Base-by-base conservation (phyloP, 2,329 filamentous ascomycete species). In the Apiospora malaysiana region DNA sequence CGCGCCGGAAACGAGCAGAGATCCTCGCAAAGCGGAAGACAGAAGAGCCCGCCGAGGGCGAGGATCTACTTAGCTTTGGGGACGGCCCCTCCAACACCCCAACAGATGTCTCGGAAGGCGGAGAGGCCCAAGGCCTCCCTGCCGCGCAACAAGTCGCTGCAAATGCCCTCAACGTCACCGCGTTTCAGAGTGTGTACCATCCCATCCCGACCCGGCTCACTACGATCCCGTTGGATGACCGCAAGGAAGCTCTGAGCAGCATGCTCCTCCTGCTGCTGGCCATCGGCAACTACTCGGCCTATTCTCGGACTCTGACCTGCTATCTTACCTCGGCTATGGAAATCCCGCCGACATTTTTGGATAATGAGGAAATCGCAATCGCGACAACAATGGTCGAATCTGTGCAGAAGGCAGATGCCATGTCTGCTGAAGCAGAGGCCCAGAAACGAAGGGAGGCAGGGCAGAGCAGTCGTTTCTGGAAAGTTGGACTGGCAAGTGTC, bases 401-500 rank as follows among this genome's bases (percentile, higher is more conserved):
- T 0, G 91, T 89, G 56, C 87, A 86, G 37, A 84, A 85, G 27
- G 80, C 82, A 4, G 79, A 82, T n/a, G 80, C 82, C 21, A 91
- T 97, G 85, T 91, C 91, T 0, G 93, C 92, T 0, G 92, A 95
- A 72, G 89, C 91, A 1, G 94, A 96, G 79, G 91, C 90, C 0
- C 89, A 92, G 77, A 93, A 92, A 78, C 90, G 92, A 69, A 88
- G 88, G 18, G 90, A 95, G 73, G 88, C 93, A 71, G 93, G 92
- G 70, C 90, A 93, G 75, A 83, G 87, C 10, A 86, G 89, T 25
- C 86, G 94, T 10, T 92, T 92, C 79, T 97, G 94, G 93, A 98
- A 97, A 79, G 94, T 98, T 25, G 94, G 95, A 0, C 85, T 98
- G 37, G 95, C 95, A 0, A 93, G 93, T 10, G 94, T 97, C 0